Evolutionary conservation across 768 basidiomycete species (phyloP).

Genomic region (Tephrocybe sp.): DNA sequence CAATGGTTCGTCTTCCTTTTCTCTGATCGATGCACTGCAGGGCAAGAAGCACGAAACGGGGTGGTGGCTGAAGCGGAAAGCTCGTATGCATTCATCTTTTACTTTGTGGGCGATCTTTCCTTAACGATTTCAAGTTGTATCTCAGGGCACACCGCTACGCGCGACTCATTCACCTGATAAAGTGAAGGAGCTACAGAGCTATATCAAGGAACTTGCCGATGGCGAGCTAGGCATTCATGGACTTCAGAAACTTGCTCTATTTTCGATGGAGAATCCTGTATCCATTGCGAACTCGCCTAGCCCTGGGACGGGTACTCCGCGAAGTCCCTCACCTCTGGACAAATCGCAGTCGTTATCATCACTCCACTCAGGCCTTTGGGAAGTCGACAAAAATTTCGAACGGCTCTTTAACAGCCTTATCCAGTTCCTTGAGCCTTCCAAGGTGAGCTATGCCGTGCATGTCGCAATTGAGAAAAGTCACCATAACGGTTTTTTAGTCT

Average conservation of each 20-base stretch:
- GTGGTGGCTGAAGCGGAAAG: conserved; percentile 83
- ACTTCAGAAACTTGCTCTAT: conserved; percentile 63
- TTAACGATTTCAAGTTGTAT: conserved; percentile 36
- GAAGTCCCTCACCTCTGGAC: conserved; percentile 56
- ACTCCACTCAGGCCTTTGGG: conserved; percentile 65
- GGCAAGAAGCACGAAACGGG: conserved; percentile 66
- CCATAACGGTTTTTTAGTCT: conserved; percentile 35
- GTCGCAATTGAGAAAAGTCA: neutral
- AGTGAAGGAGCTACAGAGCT: conserved; percentile 48
- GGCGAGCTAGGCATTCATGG: conserved; percentile 48
- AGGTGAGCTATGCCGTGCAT: conserved; percentile 40
- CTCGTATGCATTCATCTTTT: conserved; percentile 44
- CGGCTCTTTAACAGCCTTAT: conserved; percentile 65
- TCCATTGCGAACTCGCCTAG: conserved; percentile 52
- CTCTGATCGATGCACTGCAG: conserved; percentile 67
- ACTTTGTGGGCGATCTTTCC: conserved; percentile 3
- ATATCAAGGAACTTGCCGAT: conserved; percentile 51
- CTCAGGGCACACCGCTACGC: conserved; percentile 44
- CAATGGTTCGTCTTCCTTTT: conserved; percentile 47
- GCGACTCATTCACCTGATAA: conserved; percentile 35
- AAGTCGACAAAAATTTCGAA: conserved; percentile 66
- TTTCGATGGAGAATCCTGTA: conserved; percentile 61
- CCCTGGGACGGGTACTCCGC: conserved; percentile 46
- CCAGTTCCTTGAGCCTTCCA: conserved; percentile 56
- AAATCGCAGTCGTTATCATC: conserved; percentile 38